A percentile compares a stretch with the other conserved stretches of the same genome.
Evolutionary conservation across 139 green algal species (phyloP).

Genomic region (Chlamydomonas incerta): DNA sequence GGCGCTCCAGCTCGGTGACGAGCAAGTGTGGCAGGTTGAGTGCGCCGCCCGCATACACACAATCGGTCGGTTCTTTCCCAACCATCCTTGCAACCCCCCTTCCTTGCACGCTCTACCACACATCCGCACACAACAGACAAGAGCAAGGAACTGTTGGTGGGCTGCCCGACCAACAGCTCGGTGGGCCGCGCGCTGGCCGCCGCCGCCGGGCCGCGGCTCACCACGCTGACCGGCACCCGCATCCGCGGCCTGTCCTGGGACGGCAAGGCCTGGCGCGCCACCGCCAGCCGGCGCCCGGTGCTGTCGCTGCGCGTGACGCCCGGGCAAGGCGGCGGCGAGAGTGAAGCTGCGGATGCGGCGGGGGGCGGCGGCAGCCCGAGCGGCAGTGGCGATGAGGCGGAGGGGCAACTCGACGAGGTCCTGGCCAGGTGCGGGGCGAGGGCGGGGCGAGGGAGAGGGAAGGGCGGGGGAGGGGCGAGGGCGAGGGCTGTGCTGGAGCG

Average conservation of each 20-base stretch:
- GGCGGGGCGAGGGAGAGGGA: neutral
- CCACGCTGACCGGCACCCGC: neutral
- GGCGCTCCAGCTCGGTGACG: no score
- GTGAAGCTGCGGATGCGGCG: neutral
- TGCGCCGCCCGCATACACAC: no score
- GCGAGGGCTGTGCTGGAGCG: neutral
- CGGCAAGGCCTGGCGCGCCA: neutral
- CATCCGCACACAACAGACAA: neutral
- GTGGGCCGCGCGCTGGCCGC: constrained; percentile 34
- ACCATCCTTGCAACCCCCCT: no score
- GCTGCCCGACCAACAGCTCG: constrained; percentile 17
- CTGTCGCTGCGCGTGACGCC: neutral
- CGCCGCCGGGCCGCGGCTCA: neutral
- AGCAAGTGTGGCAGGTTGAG: neutral
- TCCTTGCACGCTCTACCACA: no score
- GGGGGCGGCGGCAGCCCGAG: neutral
- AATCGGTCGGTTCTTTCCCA: no score
- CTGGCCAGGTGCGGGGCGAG: neutral
- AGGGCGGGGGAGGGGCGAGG: neutral
- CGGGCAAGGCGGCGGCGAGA: neutral
- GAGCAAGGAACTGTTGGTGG: constrained; percentile 25
- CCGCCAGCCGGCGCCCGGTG: neutral
- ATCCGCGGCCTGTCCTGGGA: constrained; percentile 2
- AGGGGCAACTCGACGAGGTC: no score
- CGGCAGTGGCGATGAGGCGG: neutral